These are phyloP conservation scores for Vanrija pseudolonga DNA, from an alignment of 1,284 basidiomycete genomes.

Conservation along the genomic window DNA sequence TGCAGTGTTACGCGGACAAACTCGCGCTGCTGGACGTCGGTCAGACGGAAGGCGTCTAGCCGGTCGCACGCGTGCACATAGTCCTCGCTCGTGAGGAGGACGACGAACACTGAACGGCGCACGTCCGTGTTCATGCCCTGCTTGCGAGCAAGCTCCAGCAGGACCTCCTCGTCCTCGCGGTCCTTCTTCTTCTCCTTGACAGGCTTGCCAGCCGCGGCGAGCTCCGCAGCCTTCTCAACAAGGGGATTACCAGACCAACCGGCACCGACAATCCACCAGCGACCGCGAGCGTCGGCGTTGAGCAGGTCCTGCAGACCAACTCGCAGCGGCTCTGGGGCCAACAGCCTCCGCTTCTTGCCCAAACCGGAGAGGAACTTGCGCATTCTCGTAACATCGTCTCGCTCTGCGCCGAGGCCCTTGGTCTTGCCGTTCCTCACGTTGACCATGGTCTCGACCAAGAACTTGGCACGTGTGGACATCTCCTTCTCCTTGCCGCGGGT, in stretches of 20 bases:
- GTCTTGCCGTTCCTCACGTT: slow-evolving; percentile 88
- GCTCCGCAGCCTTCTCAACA: slow-evolving; percentile 53
- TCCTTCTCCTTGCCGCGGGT: slow-evolving; percentile 57
- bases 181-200: slow-evolving; percentile 13
- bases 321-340: slow-evolving; percentile 76
- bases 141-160: slow-evolving; percentile 75
- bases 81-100: slow-evolving; percentile 94
- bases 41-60: slow-evolving; percentile 73
- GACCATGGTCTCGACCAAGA: slow-evolving; percentile 87
- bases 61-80: slow-evolving; percentile 89
- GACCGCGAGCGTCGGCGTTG: slow-evolving; percentile 79
- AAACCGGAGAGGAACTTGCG: slow-evolving; percentile 76
- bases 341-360: slow-evolving; percentile 69
- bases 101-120: slow-evolving; percentile 82
- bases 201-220: background rate
- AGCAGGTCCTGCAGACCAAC: slow-evolving; percentile 80
- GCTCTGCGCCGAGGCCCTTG: slow-evolving; percentile 64
- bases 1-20: slow-evolving; percentile 88
- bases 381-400: slow-evolving; percentile 58
- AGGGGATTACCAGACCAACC: slow-evolving; percentile 93
- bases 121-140: slow-evolving; percentile 99
- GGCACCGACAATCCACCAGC: slow-evolving; percentile 98
- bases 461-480: slow-evolving; percentile 65
- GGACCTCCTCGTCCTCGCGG: slow-evolving; percentile 53
- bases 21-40: slow-evolving; percentile 89